Conservation (phyloP, 1,139 yeast genomes). For the Kodamaea ohmeri region DNA sequence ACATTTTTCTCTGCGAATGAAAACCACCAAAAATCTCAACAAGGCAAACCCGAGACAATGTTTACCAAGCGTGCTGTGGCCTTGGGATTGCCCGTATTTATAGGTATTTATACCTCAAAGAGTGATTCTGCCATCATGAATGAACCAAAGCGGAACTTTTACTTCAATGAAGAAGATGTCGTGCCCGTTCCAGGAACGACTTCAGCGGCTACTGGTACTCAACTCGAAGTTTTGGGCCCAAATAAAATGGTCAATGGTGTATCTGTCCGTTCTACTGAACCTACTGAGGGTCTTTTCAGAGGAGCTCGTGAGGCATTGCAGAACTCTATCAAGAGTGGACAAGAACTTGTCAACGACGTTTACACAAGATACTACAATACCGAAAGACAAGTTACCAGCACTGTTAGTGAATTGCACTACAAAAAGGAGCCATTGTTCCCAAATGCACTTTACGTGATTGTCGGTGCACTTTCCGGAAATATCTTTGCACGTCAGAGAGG, state of each 20-base stretch:
- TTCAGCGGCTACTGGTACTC: conserved; percentile 50
- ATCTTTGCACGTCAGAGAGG: conserved; percentile 75
- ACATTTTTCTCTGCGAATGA: conserved; percentile 13
- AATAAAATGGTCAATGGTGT: conserved; percentile 54
- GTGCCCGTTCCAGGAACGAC: conserved; percentile 56
- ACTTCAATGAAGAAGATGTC: conserved; percentile 54
- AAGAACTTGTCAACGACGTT: conserved; percentile 30
- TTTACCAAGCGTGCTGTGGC: conserved; percentile 14
- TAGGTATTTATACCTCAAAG: conserved; percentile 6
- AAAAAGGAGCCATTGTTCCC: conserved; percentile 76
- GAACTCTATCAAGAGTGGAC: conserved; percentile 17
- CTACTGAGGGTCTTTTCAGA: conserved; percentile 49
- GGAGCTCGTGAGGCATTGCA: conserved; percentile 39
- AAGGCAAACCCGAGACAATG: conserved; percentile 8
- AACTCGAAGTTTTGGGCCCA: conserved; percentile 40
- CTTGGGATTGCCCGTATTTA: conserved; percentile 12
- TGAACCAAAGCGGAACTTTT: conserved; percentile 50
- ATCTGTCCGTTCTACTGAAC: conserved; percentile 51
- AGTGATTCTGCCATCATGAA: conserved; percentile 6
- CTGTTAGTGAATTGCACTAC: conserved; percentile 68
- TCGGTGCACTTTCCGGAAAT: conserved; percentile 80
- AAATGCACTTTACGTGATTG: conserved; percentile 64
- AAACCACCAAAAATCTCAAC: conserved; percentile 9
- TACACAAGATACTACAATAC: conserved; percentile 52
- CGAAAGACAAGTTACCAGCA: conserved; percentile 65